Conservation (phyloP, 192 early-diverging fungal species). For the Jimgerdemannia lactiflua region DNA sequence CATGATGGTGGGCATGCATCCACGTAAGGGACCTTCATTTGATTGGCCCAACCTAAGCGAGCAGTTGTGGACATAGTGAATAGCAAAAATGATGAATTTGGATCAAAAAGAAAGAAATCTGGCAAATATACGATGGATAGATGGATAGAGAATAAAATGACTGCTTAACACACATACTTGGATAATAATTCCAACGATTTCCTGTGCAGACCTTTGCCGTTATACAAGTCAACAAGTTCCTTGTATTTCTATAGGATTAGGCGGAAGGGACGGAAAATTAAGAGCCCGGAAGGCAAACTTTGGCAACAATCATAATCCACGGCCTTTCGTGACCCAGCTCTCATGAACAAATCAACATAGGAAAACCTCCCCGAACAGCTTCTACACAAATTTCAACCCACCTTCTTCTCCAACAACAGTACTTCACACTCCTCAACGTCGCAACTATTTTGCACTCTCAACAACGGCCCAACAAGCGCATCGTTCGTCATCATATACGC, state of each 20-base stretch:
- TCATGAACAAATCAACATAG: no score
- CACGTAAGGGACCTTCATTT: conserved; percentile 50
- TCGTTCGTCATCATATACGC: conserved; percentile 87
- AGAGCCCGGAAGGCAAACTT: background rate
- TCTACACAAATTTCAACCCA: conserved; percentile 20
- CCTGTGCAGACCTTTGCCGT: conserved; percentile 83
- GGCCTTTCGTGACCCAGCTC: no score
- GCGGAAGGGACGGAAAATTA: background rate
- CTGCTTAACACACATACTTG: conserved; percentile 33
- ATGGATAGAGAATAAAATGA: conserved; percentile 15
- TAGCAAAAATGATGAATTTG: background rate
- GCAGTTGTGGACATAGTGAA: background rate
- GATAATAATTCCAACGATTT: conserved; percentile 87
- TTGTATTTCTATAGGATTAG: conserved; percentile 57
- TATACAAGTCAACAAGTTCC: conserved; percentile 94
- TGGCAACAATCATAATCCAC: background rate
- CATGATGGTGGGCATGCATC: conserved; percentile 59
- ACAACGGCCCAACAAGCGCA: conserved; percentile 83
- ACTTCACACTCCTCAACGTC: conserved; percentile 81
- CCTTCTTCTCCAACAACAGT: conserved; percentile 72
- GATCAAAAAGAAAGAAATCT: no score
- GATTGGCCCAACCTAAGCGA: conserved; percentile 35
- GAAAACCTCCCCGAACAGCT: background rate
- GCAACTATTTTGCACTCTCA: conserved; percentile 88
- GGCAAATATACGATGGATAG: no score